phyloP scores from a whole-genome alignment of 1,284 basidiomycete species.

The Rhizoctonia solani region DNA sequence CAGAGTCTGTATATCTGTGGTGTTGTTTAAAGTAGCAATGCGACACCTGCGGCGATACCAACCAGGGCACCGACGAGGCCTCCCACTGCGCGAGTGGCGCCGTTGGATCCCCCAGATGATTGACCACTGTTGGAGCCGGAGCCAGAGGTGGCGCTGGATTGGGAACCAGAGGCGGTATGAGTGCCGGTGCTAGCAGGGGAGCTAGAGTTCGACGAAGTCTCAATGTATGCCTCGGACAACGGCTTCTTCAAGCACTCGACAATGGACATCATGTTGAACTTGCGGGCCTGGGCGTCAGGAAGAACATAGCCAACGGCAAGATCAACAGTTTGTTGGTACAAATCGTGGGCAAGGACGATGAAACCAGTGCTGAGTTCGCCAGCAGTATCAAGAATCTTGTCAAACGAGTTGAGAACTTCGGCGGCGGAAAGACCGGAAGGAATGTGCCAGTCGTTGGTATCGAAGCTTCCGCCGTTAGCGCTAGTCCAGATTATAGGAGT shows the following conservation, averaged over 20 bases:
- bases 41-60: not conserved
- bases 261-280: slow-evolving; percentile 42
- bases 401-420: slow-evolving; percentile 25
- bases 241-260: not conserved
- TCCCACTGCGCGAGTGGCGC: not conserved
- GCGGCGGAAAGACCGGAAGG: not conserved
- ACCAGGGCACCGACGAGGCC: not conserved
- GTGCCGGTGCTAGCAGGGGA: slow-evolving; percentile 10
- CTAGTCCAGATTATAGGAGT: slow-evolving; percentile 71
- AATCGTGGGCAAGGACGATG: slow-evolving; percentile 63
- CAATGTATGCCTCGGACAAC: slow-evolving; percentile 1
- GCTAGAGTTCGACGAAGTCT: slow-evolving; percentile 6
- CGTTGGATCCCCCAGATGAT: not conserved
- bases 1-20: too few species aligned
- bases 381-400: slow-evolving; percentile 61
- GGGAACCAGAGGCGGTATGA: not conserved
- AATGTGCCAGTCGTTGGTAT: slow-evolving; percentile 58
- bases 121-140: not conserved
- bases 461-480: slow-evolving; percentile 56
- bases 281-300: slow-evolving; percentile 61
- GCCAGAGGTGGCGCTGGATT: not conserved
- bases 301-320: slow-evolving; percentile 72
- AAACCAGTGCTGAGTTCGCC: slow-evolving; percentile 58
- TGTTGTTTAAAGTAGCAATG: not conserved
- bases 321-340: slow-evolving; percentile 69